A percentile compares a stretch with the other conserved stretches of the same genome.
Conservation (phyloP, 345 rosid genomes). For the thale cress (Arabidopsis thaliana) region DNA sequence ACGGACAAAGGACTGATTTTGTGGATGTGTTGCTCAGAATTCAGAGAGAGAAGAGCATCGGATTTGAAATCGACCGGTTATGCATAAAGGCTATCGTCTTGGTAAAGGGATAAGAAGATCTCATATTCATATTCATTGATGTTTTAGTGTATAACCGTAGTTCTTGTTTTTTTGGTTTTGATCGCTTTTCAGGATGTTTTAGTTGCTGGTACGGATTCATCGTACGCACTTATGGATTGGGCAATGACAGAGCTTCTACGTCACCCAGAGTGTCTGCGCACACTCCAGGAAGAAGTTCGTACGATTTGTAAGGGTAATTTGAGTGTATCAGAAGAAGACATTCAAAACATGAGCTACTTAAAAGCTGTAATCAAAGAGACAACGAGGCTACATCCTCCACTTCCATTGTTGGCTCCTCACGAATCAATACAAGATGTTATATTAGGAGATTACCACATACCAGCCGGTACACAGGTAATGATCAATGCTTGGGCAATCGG, state of each 20-base stretch:
- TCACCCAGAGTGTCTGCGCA: slow-evolving; percentile 42
- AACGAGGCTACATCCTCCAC: slow-evolving; percentile 50
- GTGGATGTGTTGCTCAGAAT: slow-evolving; percentile 29
- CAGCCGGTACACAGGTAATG: slow-evolving; percentile 41
- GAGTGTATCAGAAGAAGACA: slow-evolving; percentile 39
- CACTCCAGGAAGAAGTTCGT: slow-evolving; percentile 45
- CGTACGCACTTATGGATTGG: slow-evolving; percentile 50
- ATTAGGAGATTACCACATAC: slow-evolving; percentile 41
- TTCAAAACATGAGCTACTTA: slow-evolving; percentile 40
- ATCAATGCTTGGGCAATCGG: slow-evolving; percentile 51
- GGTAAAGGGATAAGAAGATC: slow-evolving; percentile 29
- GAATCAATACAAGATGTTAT: slow-evolving; percentile 38
- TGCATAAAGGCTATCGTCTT: slow-evolving; percentile 48
- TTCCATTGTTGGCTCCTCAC: slow-evolving; percentile 46
- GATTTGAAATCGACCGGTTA: slow-evolving; percentile 33
- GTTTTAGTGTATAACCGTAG: background rate
- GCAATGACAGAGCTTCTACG: slow-evolving; percentile 50
- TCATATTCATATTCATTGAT: background rate
- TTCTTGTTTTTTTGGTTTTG: background rate
- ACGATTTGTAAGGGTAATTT: slow-evolving; percentile 6
- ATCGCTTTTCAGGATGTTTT: slow-evolving; percentile 44
- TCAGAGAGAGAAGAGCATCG: slow-evolving; percentile 37
- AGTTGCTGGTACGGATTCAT: slow-evolving; percentile 47
- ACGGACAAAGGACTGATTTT: background rate
- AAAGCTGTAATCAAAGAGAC: slow-evolving; percentile 51